Conservation (phyloP, 75 land plant genomes). For the Larix kaempferi region DNA sequence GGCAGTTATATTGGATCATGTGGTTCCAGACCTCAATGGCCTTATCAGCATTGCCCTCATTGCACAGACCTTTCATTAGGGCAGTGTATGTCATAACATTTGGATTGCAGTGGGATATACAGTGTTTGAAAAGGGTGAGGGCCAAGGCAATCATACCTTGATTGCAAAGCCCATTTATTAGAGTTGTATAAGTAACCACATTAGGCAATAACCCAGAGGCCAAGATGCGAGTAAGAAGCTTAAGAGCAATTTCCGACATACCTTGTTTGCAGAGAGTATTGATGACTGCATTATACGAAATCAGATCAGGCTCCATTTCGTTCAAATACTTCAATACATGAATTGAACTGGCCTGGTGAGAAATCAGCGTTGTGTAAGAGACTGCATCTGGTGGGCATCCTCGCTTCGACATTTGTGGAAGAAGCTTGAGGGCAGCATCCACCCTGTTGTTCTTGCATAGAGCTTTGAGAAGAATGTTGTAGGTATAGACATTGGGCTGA, state of each 20-base stretch:
- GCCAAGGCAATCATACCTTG: background rate
- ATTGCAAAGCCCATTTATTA: slow-evolving; percentile 12
- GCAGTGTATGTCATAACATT: slow-evolving; percentile 46
- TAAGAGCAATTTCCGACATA: background rate
- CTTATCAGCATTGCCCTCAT: slow-evolving; percentile 20
- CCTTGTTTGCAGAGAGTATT: no score
- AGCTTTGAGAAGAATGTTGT: slow-evolving; percentile 58
- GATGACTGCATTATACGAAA: no score
- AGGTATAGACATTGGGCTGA: slow-evolving; percentile 62
- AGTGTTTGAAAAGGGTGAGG: background rate
- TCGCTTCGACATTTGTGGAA: slow-evolving; percentile 44
- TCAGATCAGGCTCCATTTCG: no score
- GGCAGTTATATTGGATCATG: slow-evolving; percentile 25
- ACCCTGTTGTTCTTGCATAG: slow-evolving; percentile 52
- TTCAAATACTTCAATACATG: no score
- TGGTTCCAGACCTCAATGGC: slow-evolving; percentile 37
- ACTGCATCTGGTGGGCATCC: slow-evolving; percentile 59
- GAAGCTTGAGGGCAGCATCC: slow-evolving; percentile 47
- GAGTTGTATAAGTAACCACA: slow-evolving; percentile 9
- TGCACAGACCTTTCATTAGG: slow-evolving; percentile 47
- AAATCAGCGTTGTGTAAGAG: slow-evolving; percentile 54
- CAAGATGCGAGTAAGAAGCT: background rate
- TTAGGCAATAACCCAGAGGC: slow-evolving; percentile 1
- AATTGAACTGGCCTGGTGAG: slow-evolving; percentile 2
- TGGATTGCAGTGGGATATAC: slow-evolving; percentile 20